These are phyloP conservation scores for Colletotrichum tanaceti DNA, from an alignment of 2,329 filamentous ascomycete species.

Conservation along the genomic window DNA sequence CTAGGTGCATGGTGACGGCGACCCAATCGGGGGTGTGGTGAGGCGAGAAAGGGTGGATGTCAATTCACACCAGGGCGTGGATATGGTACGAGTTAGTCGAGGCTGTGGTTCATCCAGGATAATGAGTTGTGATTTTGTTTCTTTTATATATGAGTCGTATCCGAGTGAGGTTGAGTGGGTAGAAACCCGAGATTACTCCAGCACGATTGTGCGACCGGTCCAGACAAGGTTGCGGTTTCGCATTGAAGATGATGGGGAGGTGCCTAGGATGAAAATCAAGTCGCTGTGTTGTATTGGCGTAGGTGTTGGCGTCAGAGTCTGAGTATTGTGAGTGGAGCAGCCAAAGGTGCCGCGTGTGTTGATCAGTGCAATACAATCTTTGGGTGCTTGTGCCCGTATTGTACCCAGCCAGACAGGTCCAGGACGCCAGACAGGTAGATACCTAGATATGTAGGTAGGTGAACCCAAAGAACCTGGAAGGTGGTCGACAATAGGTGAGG, in stretches of 20 bases:
- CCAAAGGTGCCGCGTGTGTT: conserved; percentile 18
- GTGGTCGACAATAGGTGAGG: background rate
- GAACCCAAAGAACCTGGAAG: background rate
- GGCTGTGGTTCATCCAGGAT: conserved; percentile 21
- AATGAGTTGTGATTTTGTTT: no score
- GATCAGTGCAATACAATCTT: conserved; percentile 18
- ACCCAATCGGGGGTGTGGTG: background rate
- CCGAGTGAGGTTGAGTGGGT: conserved; percentile 1
- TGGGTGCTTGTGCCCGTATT: conserved; percentile 9
- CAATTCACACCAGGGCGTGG: background rate
- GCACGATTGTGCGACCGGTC: conserved; percentile 11
- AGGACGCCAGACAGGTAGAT: background rate
- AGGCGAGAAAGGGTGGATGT: background rate
- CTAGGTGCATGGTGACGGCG: conserved; percentile 28
- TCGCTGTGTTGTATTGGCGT: background rate
- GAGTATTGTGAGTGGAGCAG: background rate
- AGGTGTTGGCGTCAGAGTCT: conserved; percentile 2
- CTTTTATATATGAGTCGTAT: background rate
- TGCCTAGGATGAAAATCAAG: background rate
- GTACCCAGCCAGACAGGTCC: background rate
- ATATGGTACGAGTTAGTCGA: background rate
- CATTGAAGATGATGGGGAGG: conserved; percentile 21
- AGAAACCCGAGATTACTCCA: conserved; percentile 8
- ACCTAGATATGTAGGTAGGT: no score
- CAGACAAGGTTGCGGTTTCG: conserved; percentile 20